Base-by-base conservation (phyloP, 257 asterid genomes). In the Ehretia macrophylla region DNA sequence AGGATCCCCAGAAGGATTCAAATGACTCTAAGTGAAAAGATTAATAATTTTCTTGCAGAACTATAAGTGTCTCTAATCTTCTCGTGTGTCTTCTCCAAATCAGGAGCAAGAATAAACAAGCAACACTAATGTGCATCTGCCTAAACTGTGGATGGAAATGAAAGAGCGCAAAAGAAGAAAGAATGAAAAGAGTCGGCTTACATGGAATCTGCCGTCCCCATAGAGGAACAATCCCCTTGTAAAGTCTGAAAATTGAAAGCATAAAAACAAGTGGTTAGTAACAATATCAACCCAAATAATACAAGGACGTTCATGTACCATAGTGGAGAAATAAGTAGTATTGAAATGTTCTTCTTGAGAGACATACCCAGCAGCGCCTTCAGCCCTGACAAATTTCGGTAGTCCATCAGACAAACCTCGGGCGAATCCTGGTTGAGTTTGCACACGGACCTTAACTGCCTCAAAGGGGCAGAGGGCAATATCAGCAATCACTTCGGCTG, bases 201-300 rank as follows among this genome's bases (percentile, higher is more conserved):
- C 94, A 85, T 65, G 94, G 94, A 75, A 85, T 85, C 37, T 85
- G 94, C 14, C 94, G 76, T 56, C 93, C 93, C 93, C 93, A 84
- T 13, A 84, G 93, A 32, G 93, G 89, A 71, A 75, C 82, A 21
- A 84, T 59, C 68, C 93, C 93, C 67, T 77, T 84, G 59, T 79
- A 84, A 27, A 81, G 70, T 76, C 93, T 81, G 81, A n/a, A n/a
- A n/a, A n/a, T n/a, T n/a, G n/a, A 58, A 75, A 1, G 32, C 53
- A 62, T 63, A 53, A 58, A n/a, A n/a, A 35, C 11, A 19, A 51
- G 35, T 6, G 8, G 8, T 11, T 10, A 4, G 18, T 37, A 37
- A 11, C 4, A 55, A 37, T 11, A 17, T 18, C n/a, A 6, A 19
- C 48, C 4, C 32, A 18, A 10, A 47, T 11, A 46, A 53, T 20